These are phyloP conservation scores for Ogataea nakhonphanomensis DNA, from an alignment of 805 yeast genomes.

Conservation along the genomic window DNA sequence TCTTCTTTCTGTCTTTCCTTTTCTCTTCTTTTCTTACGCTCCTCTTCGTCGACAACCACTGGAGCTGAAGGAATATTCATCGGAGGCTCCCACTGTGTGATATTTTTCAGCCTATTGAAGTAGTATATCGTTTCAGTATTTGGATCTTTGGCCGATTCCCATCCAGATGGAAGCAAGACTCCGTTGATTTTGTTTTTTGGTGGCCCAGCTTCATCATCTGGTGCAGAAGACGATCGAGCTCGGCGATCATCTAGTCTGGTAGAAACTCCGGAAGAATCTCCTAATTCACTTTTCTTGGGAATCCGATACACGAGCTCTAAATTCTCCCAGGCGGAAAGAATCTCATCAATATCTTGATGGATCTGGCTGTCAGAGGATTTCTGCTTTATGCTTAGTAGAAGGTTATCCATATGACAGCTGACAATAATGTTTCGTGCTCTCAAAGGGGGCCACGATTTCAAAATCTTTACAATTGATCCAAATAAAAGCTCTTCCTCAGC, in stretches of 20 bases:
- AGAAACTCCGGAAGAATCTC: constrained; percentile 1
- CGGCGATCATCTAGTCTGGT: constrained; percentile 25
- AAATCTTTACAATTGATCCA: constrained; percentile 50
- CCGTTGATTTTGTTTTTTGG: constrained; percentile 27
- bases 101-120: constrained; percentile 45
- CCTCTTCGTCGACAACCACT: constrained; percentile 19
- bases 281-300: constrained; percentile 51
- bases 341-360: constrained; percentile 36
- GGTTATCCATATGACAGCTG: constrained; percentile 66
- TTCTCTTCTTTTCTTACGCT: constrained; percentile 13
- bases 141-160: constrained; percentile 57
- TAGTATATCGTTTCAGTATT: constrained; percentile 47
- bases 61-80: constrained; percentile 22
- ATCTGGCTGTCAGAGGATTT: constrained; percentile 28
- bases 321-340: constrained; percentile 66
- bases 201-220: constrained; percentile 4
- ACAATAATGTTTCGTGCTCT: constrained; percentile 71
- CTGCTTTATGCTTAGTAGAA: constrained; percentile 43
- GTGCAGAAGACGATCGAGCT: constrained; percentile 10
- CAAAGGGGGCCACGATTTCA: constrained; percentile 63
- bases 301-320: constrained; percentile 83
- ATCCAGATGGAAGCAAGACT: constrained; percentile 52
- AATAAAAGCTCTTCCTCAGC: constrained; percentile 40
- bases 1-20: constrained; percentile 30
- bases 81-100: constrained; percentile 64